Evolutionary conservation across 1,284 basidiomycete species (phyloP).

Genomic region (Pisolithus thermaeus): DNA sequence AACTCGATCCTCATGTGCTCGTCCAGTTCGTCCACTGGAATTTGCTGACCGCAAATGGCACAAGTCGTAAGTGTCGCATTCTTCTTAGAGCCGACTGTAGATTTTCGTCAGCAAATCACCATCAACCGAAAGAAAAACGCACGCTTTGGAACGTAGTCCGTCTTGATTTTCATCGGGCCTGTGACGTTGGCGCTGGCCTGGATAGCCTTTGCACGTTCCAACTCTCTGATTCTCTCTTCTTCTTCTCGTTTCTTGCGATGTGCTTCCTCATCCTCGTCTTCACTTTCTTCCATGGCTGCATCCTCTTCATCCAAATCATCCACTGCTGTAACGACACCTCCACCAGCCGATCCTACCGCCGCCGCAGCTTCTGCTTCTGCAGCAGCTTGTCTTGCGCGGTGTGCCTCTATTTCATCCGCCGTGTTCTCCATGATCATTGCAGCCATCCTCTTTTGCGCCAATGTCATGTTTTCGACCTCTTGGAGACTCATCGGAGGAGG

Average conservation of each 20-base stretch:
- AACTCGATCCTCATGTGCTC: constrained; percentile 99
- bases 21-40: constrained; percentile 90
- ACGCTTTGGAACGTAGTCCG: constrained; percentile 95
- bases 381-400: constrained; percentile 71
- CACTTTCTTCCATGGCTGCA: constrained; percentile 70
- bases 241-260: constrained; percentile 66
- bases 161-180: constrained; percentile 93
- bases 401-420: constrained; percentile 76
- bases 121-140: constrained; percentile 28
- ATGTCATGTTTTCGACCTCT: constrained; percentile 93
- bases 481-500: constrained; percentile 93
- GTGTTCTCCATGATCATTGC: constrained; percentile 97
- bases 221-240: constrained; percentile 70
- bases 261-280: constrained; percentile 67
- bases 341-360: constrained; percentile 56
- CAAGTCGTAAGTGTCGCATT: constrained; percentile 80
- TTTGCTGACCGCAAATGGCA: constrained; percentile 90
- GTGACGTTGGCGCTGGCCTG: constrained; percentile 73
- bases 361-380: constrained; percentile 74
- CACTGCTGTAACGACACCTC: constrained; percentile 22
- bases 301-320: constrained; percentile 51
- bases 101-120: constrained; percentile 7
- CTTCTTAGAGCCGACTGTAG: constrained; percentile 63
- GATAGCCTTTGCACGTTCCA: constrained; percentile 72
- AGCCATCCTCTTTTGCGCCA: constrained; percentile 97